Evolutionary conservation across 2,329 filamentous ascomycete genomes (phyloP).

Genomic region (Ophiostoma australiae): DNA sequence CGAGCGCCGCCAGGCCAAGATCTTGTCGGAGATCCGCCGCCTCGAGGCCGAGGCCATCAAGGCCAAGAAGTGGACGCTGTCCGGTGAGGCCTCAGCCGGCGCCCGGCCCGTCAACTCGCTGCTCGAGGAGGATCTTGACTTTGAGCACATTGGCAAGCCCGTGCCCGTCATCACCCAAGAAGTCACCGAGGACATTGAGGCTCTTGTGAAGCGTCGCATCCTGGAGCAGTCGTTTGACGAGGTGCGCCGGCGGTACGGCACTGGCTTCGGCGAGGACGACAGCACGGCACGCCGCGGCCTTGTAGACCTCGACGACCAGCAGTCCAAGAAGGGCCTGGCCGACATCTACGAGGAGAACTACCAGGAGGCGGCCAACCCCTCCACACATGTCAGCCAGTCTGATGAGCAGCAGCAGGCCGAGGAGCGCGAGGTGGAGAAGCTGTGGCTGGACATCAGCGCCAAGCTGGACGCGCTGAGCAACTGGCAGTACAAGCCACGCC

Average conservation of each 20-base stretch:
- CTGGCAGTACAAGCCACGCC: slow-evolving; percentile 93
- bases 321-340: slow-evolving; percentile 79
- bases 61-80: slow-evolving; percentile 84
- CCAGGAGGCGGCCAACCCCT: slow-evolving; percentile 68
- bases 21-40: slow-evolving; percentile 83
- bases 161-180: slow-evolving; percentile 91
- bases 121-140: slow-evolving; percentile 90
- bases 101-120: slow-evolving; percentile 87
- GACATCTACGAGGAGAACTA: slow-evolving; percentile 95
- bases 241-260: slow-evolving; percentile 69
- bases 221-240: slow-evolving; percentile 89
- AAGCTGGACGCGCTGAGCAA: slow-evolving; percentile 86
- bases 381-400: slow-evolving; percentile 71
- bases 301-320: slow-evolving; percentile 78
- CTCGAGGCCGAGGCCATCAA: slow-evolving; percentile 85
- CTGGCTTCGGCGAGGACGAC: slow-evolving; percentile 51
- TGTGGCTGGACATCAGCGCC: slow-evolving; percentile 77
- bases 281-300: slow-evolving; percentile 60
- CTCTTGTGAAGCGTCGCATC: slow-evolving; percentile 89
- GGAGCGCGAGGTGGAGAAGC: slow-evolving; percentile 71
- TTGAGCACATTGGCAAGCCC: slow-evolving; percentile 91
- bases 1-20: slow-evolving; percentile 77
- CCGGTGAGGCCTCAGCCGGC: slow-evolving; percentile 77
- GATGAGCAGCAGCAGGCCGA: slow-evolving; percentile 79
- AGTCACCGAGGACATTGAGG: slow-evolving; percentile 84